A percentile compares a stretch with the other conserved stretches of the same genome.
These are phyloP conservation scores for Ophiostoma populinum DNA, from an alignment of 2,329 filamentous ascomycete species.

Conservation along the genomic window DNA sequence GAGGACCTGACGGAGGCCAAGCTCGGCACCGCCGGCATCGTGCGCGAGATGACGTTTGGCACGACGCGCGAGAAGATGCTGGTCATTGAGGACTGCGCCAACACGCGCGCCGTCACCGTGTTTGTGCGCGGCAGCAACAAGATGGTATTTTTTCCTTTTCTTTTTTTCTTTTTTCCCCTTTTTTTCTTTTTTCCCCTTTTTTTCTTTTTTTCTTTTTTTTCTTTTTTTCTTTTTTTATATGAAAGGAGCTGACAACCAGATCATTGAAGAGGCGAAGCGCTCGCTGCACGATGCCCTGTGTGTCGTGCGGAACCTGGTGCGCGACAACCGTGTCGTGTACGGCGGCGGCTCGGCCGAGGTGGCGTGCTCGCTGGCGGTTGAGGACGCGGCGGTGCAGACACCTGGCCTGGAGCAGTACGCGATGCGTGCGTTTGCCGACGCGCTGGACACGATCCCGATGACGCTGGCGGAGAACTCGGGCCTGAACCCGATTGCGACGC, in stretches of 20 bases:
- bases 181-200: no score
- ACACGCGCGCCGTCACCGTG: slow-evolving; percentile 87
- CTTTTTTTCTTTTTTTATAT: no score
- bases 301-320: slow-evolving; percentile 89
- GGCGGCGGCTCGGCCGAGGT: slow-evolving; percentile 94
- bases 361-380: slow-evolving; percentile 87
- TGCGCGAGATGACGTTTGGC: slow-evolving; percentile 90
- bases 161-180: no score
- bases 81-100: slow-evolving; percentile 97
- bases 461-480: slow-evolving; percentile 95
- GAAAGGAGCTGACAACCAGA: slow-evolving; percentile 35
- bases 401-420: slow-evolving; percentile 97
- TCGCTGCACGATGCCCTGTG: slow-evolving; percentile 95
- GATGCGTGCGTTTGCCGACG: slow-evolving; percentile 95
- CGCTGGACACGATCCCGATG: slow-evolving; percentile 86
- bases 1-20: slow-evolving; percentile 86
- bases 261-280: slow-evolving; percentile 97
- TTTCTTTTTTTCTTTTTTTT: no score
- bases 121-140: slow-evolving; percentile 98
- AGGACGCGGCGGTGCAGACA: slow-evolving; percentile 86
- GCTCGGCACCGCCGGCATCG: slow-evolving; percentile 74
- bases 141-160: no score
- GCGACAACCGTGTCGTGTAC: slow-evolving; percentile 93
- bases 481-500: slow-evolving; percentile 84
- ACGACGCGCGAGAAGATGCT: slow-evolving; percentile 99